These are phyloP conservation scores for Vigna nakashimae DNA, from an alignment of 306 rosid species.

Conservation along the genomic window DNA sequence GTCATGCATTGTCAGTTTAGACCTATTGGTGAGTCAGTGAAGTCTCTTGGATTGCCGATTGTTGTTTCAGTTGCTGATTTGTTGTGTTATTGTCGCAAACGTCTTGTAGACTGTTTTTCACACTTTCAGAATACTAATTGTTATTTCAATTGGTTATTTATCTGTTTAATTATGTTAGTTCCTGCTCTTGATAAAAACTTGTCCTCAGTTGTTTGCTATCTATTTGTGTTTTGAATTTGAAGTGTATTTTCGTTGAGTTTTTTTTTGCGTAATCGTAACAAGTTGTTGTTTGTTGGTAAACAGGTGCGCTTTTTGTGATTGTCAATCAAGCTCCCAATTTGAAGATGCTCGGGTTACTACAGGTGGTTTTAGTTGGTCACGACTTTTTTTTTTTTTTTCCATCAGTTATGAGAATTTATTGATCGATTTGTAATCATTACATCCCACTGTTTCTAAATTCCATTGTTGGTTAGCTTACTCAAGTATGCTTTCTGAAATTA, in stretches of 20 bases:
- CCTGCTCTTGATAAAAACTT: not conserved
- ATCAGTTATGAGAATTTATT: not conserved
- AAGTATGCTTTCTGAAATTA: conserved; percentile 10
- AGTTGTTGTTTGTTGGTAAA: conserved; percentile 42
- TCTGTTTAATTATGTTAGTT: not conserved
- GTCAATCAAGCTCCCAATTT: conserved; percentile 79
- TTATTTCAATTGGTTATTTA: not conserved
- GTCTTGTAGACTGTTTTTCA: not conserved
- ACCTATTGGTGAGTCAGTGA: not conserved
- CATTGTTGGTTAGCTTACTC: not conserved
- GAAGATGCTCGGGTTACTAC: conserved; percentile 94
- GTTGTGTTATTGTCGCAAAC: not conserved
- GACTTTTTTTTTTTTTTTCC: not conserved
- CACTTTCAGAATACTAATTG: not conserved
- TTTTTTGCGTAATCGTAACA: conserved; percentile 36
- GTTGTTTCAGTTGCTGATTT: not conserved
- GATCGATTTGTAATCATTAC: conserved; percentile 16
- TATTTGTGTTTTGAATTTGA: too few species aligned
- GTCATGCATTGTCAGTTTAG: conserved; percentile 23
- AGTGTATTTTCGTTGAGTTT: not conserved
- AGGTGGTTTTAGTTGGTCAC: conserved; percentile 54
- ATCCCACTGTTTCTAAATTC: not conserved
- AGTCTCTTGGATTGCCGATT: not conserved
- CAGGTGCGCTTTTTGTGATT: conserved; percentile 89
- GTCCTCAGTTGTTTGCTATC: not conserved